Evolutionary conservation across 139 green algal genomes (phyloP), one percentile per base, ranked within the genome.

Genomic region (Mesotaenium endlicherianum): DNA sequence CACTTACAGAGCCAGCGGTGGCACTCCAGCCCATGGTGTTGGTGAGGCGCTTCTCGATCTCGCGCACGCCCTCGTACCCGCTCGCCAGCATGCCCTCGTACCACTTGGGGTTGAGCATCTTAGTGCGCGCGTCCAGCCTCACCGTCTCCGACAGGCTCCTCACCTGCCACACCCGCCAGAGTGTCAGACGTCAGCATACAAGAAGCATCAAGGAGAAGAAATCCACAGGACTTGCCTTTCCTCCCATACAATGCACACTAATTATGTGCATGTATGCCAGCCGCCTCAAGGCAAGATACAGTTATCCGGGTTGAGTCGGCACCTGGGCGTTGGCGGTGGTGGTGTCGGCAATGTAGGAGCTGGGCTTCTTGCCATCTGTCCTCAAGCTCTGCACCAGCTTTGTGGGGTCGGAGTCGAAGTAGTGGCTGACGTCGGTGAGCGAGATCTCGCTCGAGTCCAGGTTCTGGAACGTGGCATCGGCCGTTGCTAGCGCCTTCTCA

Each of bases 31-130:
- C 96, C 92, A 99, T 95, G 69, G 96, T 99, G 93, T 99, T 99
- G 88, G 95, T 99, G 55, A 99, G 90, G 69, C 96, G 93, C 94
- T 99, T 99, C 94, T 99, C 97, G 88, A 99, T 99, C 93, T 99
- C 96, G 30, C 96, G 90, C 81, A 98, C 96, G 57, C 96, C 96
- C 91, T 99, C 96, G 87, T 99, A 99, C 40, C 96, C 96, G 64
- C 77, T 92, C 78, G 60, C 69, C 47, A 99, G 83, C 96, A 98
- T 98, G 89, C 94, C 96, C 92, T 99, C 96, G 79, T 99, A 99
- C 96, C 96, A 99, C 93, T 99, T 99, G 85, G 96, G 96, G 93
- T 99, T 99, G 40, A 99, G 92, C 90, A 99, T 94, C 95, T 99
- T 99, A 57, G 96, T 99, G 88, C 96, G 94, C 0, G 96, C 93